Percentiles rank a stretch among this genome's conserved stretches.
These are phyloP conservation scores for Leptosphaerulina australis DNA, from an alignment of 2,329 filamentous ascomycete genomes.

Conservation along the genomic window DNA sequence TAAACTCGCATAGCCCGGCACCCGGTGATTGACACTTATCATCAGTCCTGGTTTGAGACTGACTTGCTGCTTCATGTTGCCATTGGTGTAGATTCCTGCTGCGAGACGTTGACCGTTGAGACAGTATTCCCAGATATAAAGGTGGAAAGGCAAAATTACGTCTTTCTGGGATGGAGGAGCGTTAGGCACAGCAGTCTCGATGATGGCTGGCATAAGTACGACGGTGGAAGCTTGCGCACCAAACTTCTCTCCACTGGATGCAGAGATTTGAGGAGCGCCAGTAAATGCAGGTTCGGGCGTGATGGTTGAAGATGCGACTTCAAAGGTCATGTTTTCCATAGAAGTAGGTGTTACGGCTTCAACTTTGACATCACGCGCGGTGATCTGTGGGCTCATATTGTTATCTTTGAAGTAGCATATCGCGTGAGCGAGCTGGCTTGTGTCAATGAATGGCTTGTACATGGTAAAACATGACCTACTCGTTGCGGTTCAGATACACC, in stretches of 20 bases:
- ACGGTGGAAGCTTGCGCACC: neutral
- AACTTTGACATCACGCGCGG: neutral
- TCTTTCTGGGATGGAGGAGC: neutral
- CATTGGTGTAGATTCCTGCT: slow-evolving; percentile 4
- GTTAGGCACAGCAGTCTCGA: neutral
- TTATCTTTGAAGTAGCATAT: neutral
- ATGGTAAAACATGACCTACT: neutral
- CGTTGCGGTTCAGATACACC: neutral
- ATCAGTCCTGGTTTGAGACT: neutral
- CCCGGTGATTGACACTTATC: slow-evolving; percentile 6
- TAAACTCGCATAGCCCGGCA: slow-evolving; percentile 7
- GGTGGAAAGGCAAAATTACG: slow-evolving; percentile 26
- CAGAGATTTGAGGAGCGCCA: no score
- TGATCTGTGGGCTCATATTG: neutral
- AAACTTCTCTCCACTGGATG: no score
- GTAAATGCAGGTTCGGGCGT: neutral
- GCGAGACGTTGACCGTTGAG: neutral
- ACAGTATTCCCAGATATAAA: slow-evolving; percentile 11
- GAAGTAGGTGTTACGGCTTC: neutral
- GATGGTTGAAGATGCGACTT: neutral
- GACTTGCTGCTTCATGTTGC: slow-evolving; percentile 4
- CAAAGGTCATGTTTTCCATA: neutral
- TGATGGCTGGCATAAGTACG: slow-evolving; percentile 1
- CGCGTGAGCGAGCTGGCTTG: neutral
- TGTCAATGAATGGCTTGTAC: neutral